These are phyloP conservation scores for Solanum clarkiae DNA, from an alignment of 257 asterid genomes.

Conservation along the genomic window DNA sequence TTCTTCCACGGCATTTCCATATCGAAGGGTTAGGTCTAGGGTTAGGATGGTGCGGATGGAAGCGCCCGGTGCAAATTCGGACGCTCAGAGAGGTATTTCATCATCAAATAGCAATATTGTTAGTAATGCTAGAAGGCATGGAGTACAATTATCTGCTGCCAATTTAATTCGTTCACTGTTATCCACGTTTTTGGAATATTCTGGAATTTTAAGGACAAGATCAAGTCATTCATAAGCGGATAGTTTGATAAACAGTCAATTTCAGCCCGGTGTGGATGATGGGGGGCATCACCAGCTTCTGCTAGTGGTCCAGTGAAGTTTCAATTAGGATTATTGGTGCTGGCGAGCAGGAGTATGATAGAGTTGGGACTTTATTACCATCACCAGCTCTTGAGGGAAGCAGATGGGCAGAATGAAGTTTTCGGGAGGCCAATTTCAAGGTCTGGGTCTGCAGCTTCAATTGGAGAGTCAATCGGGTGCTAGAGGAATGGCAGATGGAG, in stretches of 20 bases:
- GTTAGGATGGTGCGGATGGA: constrained; percentile 48
- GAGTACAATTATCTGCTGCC: constrained; percentile 42
- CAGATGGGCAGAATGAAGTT: constrained; percentile 19
- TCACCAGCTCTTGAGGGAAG: constrained; percentile 17
- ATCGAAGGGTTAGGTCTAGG: constrained; percentile 50
- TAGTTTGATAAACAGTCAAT: constrained; percentile 13
- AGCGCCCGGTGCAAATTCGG: constrained; percentile 64
- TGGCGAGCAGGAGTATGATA: constrained; percentile 34
- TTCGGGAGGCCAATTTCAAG: constrained; percentile 35
- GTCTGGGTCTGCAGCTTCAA: constrained; percentile 35
- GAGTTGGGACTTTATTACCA: constrained; percentile 19
- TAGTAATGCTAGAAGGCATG: constrained; percentile 38
- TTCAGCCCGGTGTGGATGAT: constrained; percentile 15
- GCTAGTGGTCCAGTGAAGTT: constrained; percentile 46
- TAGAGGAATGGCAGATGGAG: constrained; percentile 33
- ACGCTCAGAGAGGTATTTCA: constrained; percentile 34
- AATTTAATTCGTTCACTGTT: constrained; percentile 51
- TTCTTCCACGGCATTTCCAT: constrained; percentile 53
- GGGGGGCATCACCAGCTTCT: constrained; percentile 17
- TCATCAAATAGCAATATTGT: constrained; percentile 8
- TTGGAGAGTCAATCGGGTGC: constrained; percentile 40
- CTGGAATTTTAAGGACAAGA: constrained; percentile 43
- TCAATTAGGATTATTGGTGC: constrained; percentile 65
- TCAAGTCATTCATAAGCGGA: constrained; percentile 32
- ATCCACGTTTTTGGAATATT: constrained; percentile 60